Base-by-base conservation (phyloP, 768 basidiomycete species). In the Russula sp. region DNA sequence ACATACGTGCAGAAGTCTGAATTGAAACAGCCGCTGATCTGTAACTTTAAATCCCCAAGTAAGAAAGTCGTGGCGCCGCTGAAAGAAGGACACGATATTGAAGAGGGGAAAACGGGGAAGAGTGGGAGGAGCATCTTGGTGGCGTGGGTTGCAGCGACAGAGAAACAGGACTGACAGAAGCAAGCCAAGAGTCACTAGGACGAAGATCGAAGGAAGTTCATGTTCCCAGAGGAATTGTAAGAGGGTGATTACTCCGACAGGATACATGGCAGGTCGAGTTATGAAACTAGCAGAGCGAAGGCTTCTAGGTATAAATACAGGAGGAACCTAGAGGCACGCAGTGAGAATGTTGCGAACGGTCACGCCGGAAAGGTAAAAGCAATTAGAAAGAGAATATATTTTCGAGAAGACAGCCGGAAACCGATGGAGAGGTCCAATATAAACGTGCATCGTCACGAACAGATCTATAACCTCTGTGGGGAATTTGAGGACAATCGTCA, bases 1-100 rank as follows among this genome's bases (percentile, higher is more conserved):
- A 78, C 86, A 66, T 72, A 89, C 89, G 59, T 77, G 77, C 66
- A 89, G 74, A 67, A 91, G 78, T 42, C 82, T 80, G 75, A 91
- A 89, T 75, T 85, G 84, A 70, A 86, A 91, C 45, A 86, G 70
- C 60, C 79, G 78, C 66, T 85, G 79, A 4, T 86, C 86, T 32
- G 86, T 86, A 56, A 80, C 81, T 63, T 82, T 80, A 73, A 89
- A 88, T 14, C 84, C 88, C 77, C 84, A 82, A 69, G 83, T 84
- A 63, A 91, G 70, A 72, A 91, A 91, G 69, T 89, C 88, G 69
- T 84, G 84, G 57, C 88, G 80, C 67, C 74, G 76, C 51, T 80
- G 82, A 72, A 89, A 89, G 78, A 91, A 91, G 16, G 87, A 83
- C 35, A 75, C 70, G 59, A 87, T 84, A 66, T 82, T 79, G 68